Conservation (phyloP, 2,329 filamentous ascomycete species). For the Aspergillus eucalypticola region DNA sequence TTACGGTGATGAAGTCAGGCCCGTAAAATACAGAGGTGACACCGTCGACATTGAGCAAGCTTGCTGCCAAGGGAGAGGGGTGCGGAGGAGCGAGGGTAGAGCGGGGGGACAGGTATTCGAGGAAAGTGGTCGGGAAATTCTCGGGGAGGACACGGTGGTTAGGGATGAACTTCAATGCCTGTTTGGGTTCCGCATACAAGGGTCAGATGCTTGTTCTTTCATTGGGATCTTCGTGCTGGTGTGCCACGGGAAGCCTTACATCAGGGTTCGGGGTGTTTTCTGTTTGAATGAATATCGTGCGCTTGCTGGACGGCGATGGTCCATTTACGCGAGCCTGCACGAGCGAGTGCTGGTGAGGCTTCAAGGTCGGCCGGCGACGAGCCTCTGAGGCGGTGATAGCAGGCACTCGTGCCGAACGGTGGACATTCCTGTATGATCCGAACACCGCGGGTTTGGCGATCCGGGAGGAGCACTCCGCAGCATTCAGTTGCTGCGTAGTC, state of each 20-base stretch:
- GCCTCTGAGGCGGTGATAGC: conserved; percentile 51
- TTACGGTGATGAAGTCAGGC: conserved; percentile 93
- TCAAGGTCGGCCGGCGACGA: conserved; percentile 48
- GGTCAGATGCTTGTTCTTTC: not conserved
- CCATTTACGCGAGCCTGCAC: conserved; percentile 41
- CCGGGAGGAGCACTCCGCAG: conserved; percentile 30
- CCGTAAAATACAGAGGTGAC: conserved; percentile 96
- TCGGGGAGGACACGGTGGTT: conserved; percentile 83
- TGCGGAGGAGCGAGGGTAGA: conserved; percentile 85
- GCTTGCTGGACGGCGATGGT: conserved; percentile 47
- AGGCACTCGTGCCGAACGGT: conserved; percentile 48
- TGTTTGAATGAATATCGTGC: conserved; percentile 97
- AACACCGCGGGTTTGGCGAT: conserved; percentile 31
- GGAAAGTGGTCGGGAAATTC: conserved; percentile 69
- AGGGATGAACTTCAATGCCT: conserved; percentile 88
- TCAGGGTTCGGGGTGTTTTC: conserved; percentile 93
- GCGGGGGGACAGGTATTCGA: conserved; percentile 89
- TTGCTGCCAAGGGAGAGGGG: conserved; percentile 85
- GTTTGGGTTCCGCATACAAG: not conserved
- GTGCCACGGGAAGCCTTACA: conserved; percentile 44
- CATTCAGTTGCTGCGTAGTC: conserved; percentile 17
- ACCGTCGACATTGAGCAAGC: conserved; percentile 90
- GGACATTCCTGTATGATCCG: conserved; percentile 40
- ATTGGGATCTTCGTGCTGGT: not conserved
- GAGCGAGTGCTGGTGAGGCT: conserved; percentile 43